phyloP scores from a whole-genome alignment of 1,139 yeast species.

The Protomyces lactucae-debilis region DNA sequence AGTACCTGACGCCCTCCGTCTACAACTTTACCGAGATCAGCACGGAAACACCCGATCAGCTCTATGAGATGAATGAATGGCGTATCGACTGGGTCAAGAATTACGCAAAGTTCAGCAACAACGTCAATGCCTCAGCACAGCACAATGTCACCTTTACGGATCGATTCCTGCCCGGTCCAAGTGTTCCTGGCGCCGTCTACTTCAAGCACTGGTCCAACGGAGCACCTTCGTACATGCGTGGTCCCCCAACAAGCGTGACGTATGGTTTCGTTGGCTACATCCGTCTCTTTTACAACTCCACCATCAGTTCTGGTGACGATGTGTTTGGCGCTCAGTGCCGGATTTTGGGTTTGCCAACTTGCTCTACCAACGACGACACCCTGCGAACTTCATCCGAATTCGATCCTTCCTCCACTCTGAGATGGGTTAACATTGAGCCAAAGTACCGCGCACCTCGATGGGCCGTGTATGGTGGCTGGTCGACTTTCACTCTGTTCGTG shows the following conservation, averaged over 20 bases:
- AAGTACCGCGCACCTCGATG: conserved; percentile 11
- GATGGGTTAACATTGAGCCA: conserved; percentile 8
- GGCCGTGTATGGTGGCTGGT: conserved; percentile 17
- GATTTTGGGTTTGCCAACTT: conserved; percentile 2
- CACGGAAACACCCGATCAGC: background rate
- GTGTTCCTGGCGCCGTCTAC: conserved; percentile 19
- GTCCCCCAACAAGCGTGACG: background rate
- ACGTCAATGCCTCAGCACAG: background rate
- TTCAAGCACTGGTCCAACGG: conserved; percentile 25
- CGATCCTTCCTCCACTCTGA: background rate
- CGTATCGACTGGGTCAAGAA: conserved; percentile 17
- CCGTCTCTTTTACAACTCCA: conserved; percentile 21
- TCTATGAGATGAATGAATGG: conserved; percentile 14
- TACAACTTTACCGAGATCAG: conserved; percentile 9
- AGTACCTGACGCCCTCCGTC: background rate
- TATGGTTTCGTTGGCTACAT: conserved; percentile 18
- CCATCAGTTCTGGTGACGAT: conserved; percentile 13
- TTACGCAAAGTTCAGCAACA: background rate
- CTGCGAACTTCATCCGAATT: conserved; percentile 20
- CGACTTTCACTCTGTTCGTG: conserved; percentile 1
- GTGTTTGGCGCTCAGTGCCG: conserved; percentile 21
- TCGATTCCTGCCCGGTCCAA: background rate
- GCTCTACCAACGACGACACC: conserved; percentile 17
- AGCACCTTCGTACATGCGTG: background rate
- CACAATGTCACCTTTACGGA: background rate